Percentiles rank a stretch among this genome's conserved stretches.
These are phyloP conservation scores for Camellia oleifera DNA, from an alignment of 179 eudicot genomes.

Conservation along the genomic window DNA sequence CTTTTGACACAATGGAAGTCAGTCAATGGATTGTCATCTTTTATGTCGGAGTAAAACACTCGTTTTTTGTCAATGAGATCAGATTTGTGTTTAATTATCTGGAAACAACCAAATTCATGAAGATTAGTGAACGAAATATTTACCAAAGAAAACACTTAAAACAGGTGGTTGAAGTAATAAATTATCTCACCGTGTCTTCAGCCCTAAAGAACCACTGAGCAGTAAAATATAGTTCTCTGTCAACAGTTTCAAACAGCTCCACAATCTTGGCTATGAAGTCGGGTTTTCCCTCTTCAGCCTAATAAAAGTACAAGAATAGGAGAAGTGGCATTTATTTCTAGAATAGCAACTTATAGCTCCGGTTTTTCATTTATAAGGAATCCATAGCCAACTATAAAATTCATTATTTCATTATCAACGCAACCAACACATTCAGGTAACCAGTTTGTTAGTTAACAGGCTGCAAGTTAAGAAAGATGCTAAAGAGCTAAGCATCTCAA, in stretches of 20 bases:
- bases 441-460: not conserved
- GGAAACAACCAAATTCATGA: not conserved
- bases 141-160: not conserved
- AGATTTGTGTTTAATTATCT: slow-evolving; percentile 35
- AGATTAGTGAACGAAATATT: not conserved
- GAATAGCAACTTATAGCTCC: not conserved
- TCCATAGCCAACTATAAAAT: not conserved
- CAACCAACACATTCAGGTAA: not conserved
- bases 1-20: slow-evolving; percentile 40
- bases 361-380: not conserved
- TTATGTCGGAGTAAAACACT: slow-evolving; percentile 39
- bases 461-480: not conserved
- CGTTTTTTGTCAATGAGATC: slow-evolving; percentile 31
- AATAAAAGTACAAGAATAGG: slow-evolving; percentile 15
- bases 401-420: not conserved
- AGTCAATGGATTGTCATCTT: slow-evolving; percentile 52
- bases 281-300: slow-evolving; percentile 36
- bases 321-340: not conserved
- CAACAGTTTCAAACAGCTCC: slow-evolving; percentile 47
- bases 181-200: slow-evolving; percentile 41
- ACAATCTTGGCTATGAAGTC: slow-evolving; percentile 45
- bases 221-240: slow-evolving; percentile 30
- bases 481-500: not conserved
- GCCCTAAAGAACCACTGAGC: slow-evolving; percentile 54
- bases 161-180: not conserved